Evolutionary conservation across 2,329 filamentous ascomycete genomes (phyloP).

Genomic region (Emydomyces testavorans): DNA sequence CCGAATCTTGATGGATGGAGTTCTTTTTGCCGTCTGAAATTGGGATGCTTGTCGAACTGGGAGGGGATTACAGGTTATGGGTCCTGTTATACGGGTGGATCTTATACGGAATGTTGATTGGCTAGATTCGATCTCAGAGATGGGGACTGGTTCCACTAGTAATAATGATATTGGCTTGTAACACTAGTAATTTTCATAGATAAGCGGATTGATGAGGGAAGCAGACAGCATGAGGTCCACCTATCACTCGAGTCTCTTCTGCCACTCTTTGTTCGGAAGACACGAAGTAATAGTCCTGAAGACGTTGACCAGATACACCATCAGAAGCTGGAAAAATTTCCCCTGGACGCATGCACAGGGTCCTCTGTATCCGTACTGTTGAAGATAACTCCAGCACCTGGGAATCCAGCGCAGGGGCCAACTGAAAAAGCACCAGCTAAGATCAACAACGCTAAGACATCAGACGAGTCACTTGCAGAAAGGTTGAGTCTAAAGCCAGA

Average conservation of each 20-base stretch:
- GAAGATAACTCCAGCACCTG: not conserved
- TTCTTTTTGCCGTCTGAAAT: not conserved
- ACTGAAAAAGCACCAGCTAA: constrained; percentile 1
- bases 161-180: not conserved
- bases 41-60: not conserved
- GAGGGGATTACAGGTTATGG: constrained; percentile 4
- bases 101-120: not conserved
- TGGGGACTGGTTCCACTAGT: constrained; percentile 2
- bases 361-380: not conserved
- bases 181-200: constrained; percentile 3
- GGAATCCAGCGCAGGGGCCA: not conserved
- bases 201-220: not conserved
- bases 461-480: constrained; percentile 5
- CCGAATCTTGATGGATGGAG: constrained; percentile 8
- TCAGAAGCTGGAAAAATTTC: no score
- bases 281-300: no score
- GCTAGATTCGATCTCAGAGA: not conserved
- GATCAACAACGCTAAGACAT: constrained; percentile 7
- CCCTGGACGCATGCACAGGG: not conserved
- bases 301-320: no score
- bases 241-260: no score
- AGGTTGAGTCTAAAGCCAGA: not conserved
- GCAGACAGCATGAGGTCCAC: not conserved
- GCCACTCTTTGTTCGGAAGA: no score
- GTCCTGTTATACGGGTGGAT: not conserved